Percentiles rank a stretch among this genome's conserved stretches.
Evolutionary conservation across 192 early-diverging fungal species (phyloP).

Genomic region (Coemansia sp.): DNA sequence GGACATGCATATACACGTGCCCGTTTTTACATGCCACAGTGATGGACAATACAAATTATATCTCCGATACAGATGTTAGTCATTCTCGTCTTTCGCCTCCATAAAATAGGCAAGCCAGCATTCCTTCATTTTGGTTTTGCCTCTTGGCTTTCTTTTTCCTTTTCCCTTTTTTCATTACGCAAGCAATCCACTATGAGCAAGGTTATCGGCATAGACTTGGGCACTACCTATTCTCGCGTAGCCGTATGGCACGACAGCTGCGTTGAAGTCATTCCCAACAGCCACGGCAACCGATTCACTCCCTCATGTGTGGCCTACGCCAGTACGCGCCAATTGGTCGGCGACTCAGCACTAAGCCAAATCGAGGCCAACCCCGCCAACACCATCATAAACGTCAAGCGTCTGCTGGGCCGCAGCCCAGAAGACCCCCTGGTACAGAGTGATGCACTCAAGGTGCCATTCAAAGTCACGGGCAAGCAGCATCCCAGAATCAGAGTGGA

Average conservation of each 20-base stretch:
- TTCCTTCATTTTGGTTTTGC: neutral
- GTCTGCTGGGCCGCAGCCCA: slow-evolving; percentile 90
- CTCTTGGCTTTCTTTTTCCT: neutral
- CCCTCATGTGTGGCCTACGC: slow-evolving; percentile 96
- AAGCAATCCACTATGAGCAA: slow-evolving; percentile 26
- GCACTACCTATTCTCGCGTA: slow-evolving; percentile 60
- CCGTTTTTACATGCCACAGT: neutral
- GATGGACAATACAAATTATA: neutral
- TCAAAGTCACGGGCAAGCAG: slow-evolving; percentile 86
- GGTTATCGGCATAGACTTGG: slow-evolving; percentile 63
- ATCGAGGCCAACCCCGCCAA: slow-evolving; percentile 97
- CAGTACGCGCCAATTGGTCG: slow-evolving; percentile 94
- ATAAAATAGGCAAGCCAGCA: neutral
- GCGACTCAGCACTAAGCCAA: slow-evolving; percentile 98
- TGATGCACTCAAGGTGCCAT: slow-evolving; percentile 98
- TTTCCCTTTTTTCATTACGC: neutral
- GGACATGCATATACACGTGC: neutral
- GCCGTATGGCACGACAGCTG: slow-evolving; percentile 70
- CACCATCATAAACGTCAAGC: slow-evolving; percentile 98
- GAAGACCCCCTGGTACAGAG: slow-evolving; percentile 87
- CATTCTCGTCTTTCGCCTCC: neutral
- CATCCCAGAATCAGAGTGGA: slow-evolving; percentile 80
- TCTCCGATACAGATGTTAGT: slow-evolving; percentile 2
- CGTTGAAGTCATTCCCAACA: slow-evolving; percentile 97
- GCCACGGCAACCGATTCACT: slow-evolving; percentile 98